Conservation (phyloP, 192 early-diverging fungal genomes). For the Backusella liffmaniae region DNA sequence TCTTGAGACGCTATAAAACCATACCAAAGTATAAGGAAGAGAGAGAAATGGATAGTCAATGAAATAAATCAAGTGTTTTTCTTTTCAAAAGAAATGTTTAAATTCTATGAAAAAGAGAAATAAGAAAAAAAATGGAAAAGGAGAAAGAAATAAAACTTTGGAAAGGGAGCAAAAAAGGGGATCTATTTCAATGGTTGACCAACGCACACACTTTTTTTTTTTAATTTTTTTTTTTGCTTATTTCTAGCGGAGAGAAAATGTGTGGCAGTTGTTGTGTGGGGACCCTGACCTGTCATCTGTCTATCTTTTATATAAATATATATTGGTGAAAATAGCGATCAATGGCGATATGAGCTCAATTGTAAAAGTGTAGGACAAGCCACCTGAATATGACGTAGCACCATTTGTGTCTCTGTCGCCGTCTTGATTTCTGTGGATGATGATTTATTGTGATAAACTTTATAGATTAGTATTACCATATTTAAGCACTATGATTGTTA, state of each 20-base stretch:
- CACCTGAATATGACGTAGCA: constrained; percentile 6
- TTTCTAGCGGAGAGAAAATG: constrained; percentile 6
- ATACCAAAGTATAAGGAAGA: constrained; percentile 6
- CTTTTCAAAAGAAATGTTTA: neutral
- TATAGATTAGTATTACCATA: constrained; percentile 2
- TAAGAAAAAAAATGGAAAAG: neutral
- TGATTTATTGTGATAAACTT: neutral
- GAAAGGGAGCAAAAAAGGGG: constrained; percentile 8
- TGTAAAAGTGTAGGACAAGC: neutral
- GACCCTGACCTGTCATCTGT: constrained; percentile 17
- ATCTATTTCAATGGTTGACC: neutral
- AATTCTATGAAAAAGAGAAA: constrained; percentile 2
- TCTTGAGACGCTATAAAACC: constrained; percentile 14
- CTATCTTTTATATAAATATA: constrained; percentile 7
- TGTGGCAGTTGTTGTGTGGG: constrained; percentile 5
- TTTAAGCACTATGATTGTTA: neutral
- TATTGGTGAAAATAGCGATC: constrained; percentile 17
- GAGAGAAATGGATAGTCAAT: neutral
- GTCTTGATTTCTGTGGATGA: neutral
- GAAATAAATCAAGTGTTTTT: neutral
- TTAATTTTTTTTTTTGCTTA: neutral
- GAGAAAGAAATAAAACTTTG: constrained; percentile 1
- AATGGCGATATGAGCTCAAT: constrained; percentile 18
- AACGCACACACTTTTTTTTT: neutral
- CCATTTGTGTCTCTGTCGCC: neutral